A percentile compares a stretch with the other conserved stretches of the same genome.
These are phyloP conservation scores for Macrolepiota fuliginosa DNA, from an alignment of 768 basidiomycete species.

Conservation along the genomic window DNA sequence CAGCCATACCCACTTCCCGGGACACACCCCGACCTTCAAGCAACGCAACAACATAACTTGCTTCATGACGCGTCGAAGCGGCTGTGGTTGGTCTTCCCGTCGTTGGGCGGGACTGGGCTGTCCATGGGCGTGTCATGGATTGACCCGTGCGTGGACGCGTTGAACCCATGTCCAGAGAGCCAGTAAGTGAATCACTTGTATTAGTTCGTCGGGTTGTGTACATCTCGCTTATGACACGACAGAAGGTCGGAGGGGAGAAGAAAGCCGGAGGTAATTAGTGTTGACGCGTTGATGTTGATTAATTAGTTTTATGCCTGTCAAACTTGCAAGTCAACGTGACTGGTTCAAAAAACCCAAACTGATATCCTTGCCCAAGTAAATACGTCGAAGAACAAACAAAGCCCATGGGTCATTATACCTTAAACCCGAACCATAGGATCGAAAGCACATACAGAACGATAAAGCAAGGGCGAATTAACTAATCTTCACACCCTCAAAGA, in stretches of 20 bases:
- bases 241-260: neutral
- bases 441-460: neutral
- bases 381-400: too few species aligned
- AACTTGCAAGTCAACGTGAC: neutral
- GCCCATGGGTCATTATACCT: too few species aligned
- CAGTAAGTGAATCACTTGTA: neutral
- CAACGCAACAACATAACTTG: conserved; percentile 63
- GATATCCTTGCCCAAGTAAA: neutral
- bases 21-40: conserved; percentile 78
- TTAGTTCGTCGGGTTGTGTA: neutral
- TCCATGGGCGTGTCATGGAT: conserved; percentile 41
- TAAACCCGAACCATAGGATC: neutral
- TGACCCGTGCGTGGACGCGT: conserved; percentile 12
- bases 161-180: neutral
- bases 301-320: neutral
- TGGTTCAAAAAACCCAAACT: neutral
- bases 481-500: conserved; percentile 5
- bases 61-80: conserved; percentile 55
- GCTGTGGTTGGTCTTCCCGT: conserved; percentile 68
- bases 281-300: neutral
- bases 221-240: neutral
- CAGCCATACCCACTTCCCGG: conserved; percentile 85
- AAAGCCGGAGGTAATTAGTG: neutral
- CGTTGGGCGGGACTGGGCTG: conserved; percentile 55
- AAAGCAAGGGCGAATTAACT: neutral